Percentiles rank a stretch among this genome's conserved stretches.
phyloP scores from a whole-genome alignment of 352 stramenopile genomes.

The Phytophthora aleatoria region DNA sequence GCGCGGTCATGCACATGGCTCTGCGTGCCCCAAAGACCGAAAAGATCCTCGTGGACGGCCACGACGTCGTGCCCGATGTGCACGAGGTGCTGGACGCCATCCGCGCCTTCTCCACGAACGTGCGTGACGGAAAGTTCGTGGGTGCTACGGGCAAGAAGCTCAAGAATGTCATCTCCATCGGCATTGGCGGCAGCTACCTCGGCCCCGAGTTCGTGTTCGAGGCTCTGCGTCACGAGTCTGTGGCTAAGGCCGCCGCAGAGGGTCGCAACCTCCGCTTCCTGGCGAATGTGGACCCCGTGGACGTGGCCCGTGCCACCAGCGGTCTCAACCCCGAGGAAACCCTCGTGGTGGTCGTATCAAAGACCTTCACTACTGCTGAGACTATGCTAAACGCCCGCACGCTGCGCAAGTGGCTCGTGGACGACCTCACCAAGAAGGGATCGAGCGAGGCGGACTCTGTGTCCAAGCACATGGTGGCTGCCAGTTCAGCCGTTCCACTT shows the following conservation, averaged over 20 bases:
- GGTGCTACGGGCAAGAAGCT: conserved; percentile 95
- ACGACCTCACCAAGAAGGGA: conserved; percentile 90
- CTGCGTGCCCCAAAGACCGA: conserved; percentile 88
- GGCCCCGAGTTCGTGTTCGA: conserved; percentile 98
- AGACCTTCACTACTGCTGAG: conserved; percentile 99
- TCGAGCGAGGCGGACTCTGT: conserved; percentile 87
- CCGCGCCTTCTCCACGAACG: conserved; percentile 90
- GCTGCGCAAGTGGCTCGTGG: conserved; percentile 95
- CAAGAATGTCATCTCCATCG: conserved; percentile 96
- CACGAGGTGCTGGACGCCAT: conserved; percentile 96
- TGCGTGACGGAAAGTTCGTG: conserved; percentile 87
- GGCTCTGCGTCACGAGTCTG: conserved; percentile 87
- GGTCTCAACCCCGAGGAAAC: conserved; percentile 96
- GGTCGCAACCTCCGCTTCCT: conserved; percentile 95
- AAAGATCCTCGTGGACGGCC: conserved; percentile 92
- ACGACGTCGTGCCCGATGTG: conserved; percentile 96
- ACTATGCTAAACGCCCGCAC: conserved; percentile 99
- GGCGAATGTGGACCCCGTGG: conserved; percentile 98
- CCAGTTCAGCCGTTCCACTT: conserved; percentile 78
- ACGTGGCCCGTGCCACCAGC: conserved; percentile 90
- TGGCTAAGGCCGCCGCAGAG: conserved; percentile 80
- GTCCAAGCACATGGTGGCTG: conserved; percentile 94
- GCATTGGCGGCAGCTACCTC: conserved; percentile 96
- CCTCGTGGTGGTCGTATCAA: conserved; percentile 97
- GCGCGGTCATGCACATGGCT: conserved; percentile 96